These are phyloP conservation scores for Geranium brycei DNA, from an alignment of 345 rosid species.

Conservation along the genomic window DNA sequence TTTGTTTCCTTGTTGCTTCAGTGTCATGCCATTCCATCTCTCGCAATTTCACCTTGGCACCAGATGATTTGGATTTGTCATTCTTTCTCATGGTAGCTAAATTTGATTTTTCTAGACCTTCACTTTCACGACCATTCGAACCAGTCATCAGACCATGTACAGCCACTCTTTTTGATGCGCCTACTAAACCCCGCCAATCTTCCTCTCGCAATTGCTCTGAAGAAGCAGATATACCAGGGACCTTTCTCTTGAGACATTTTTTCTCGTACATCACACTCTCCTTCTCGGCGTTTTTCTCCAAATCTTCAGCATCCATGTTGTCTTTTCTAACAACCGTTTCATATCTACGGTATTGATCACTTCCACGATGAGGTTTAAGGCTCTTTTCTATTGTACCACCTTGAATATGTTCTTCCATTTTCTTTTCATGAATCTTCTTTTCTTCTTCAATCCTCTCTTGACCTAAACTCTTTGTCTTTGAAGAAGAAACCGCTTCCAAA, in stretches of 20 bases:
- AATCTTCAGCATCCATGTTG: conserved; percentile 5
- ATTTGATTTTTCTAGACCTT: no score
- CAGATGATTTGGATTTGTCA: conserved; percentile 15
- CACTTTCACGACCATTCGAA: conserved; percentile 8
- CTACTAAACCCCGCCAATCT: conserved; percentile 4
- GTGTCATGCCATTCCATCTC: background rate
- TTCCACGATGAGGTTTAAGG: conserved; percentile 7
- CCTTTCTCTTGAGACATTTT: conserved; percentile 8
- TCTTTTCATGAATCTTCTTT: conserved; percentile 13
- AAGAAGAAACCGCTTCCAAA: conserved; percentile 6
- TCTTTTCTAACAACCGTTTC: conserved; percentile 7
- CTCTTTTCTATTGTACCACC: conserved; percentile 10
- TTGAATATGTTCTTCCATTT: conserved; percentile 8
- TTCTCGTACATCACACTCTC: conserved; percentile 12
- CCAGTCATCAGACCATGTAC: conserved; percentile 29
- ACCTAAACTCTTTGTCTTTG: conserved; percentile 9
- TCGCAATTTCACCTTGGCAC: conserved; percentile 8
- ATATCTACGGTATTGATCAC: conserved; percentile 12
- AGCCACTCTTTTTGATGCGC: conserved; percentile 6
- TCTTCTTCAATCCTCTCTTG: conserved; percentile 14
- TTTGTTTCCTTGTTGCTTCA: background rate
- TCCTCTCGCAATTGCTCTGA: conserved; percentile 9
- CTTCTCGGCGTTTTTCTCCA: conserved; percentile 12
- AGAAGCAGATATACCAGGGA: conserved; percentile 7
- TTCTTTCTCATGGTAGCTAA: background rate